These are phyloP conservation scores for Parasitella parasitica DNA, from an alignment of 371 early-diverging fungal genomes.

Conservation along the genomic window DNA sequence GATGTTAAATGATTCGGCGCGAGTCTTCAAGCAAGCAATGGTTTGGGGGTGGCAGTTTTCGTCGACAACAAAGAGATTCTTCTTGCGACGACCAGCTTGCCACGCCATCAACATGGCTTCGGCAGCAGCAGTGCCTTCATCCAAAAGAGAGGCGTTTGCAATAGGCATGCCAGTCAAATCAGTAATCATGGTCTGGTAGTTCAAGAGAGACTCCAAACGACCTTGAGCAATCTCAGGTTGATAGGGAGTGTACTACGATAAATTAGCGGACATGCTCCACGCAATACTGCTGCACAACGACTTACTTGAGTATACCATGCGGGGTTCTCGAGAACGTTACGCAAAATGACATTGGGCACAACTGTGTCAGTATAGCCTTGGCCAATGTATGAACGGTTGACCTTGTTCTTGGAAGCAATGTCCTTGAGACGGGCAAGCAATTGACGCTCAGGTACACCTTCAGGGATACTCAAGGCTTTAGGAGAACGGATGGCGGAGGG, in stretches of 20 bases:
- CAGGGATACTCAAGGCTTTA: slow-evolving; percentile 61
- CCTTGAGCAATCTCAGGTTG: slow-evolving; percentile 98
- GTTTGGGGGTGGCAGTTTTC: slow-evolving; percentile 93
- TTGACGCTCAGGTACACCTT: slow-evolving; percentile 81
- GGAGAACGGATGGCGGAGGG: slow-evolving; percentile 80
- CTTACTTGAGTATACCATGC: slow-evolving; percentile 94
- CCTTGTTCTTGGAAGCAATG: slow-evolving; percentile 89
- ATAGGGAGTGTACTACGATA: slow-evolving; percentile 92
- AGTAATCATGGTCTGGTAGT: slow-evolving; percentile 94
- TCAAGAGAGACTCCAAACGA: slow-evolving; percentile 92
- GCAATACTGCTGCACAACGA: background rate
- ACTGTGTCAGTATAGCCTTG: slow-evolving; percentile 92
- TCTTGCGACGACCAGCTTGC: slow-evolving; percentile 66
- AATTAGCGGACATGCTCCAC: too few species aligned
- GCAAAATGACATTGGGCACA: slow-evolving; percentile 91
- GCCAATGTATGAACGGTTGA: slow-evolving; percentile 90
- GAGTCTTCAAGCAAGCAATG: slow-evolving; percentile 85
- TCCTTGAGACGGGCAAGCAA: slow-evolving; percentile 73
- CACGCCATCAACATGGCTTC: slow-evolving; percentile 96
- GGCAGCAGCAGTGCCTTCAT: slow-evolving; percentile 97
- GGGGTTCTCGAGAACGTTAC: slow-evolving; percentile 96
- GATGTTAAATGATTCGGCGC: slow-evolving; percentile 93
- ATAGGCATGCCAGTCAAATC: slow-evolving; percentile 94
- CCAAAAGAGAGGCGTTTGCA: slow-evolving; percentile 94
- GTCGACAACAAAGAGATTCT: slow-evolving; percentile 90